Evolutionary conservation across 306 rosid genomes (phyloP).

Genomic region (Vigna unguiculata): DNA sequence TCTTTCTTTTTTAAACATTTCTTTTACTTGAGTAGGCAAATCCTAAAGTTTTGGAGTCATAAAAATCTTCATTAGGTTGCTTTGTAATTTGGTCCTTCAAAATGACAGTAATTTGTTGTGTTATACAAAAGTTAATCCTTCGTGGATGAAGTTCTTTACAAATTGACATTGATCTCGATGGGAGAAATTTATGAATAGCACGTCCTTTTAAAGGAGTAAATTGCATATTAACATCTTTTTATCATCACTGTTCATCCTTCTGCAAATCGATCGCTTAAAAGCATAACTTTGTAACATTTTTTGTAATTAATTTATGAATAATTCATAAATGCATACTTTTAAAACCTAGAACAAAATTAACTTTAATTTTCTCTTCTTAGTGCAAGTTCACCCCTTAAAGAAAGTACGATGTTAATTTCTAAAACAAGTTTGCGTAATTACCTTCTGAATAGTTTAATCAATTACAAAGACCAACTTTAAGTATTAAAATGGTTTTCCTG

Average conservation of each 20-base stretch:
- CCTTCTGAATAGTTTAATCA: not conserved
- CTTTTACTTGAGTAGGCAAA: not conserved
- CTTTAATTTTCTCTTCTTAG: not conserved
- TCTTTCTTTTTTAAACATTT: not conserved
- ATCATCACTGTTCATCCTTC: too few species aligned
- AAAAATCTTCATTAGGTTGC: not conserved
- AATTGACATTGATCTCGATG: not conserved
- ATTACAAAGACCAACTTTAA: not conserved
- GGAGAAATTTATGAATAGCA: not conserved
- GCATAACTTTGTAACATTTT: not conserved
- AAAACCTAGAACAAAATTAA: not conserved
- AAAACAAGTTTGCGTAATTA: not conserved
- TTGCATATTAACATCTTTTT: not conserved
- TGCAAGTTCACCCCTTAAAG: not conserved
- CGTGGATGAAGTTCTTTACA: not conserved
- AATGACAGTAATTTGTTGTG: not conserved
- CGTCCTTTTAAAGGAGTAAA: not conserved
- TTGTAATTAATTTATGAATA: not conserved
- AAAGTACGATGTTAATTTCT: not conserved
- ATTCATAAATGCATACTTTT: not conserved
- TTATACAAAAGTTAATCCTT: not conserved
- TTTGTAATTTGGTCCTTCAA: not conserved
- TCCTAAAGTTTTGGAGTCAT: constrained; percentile 17
- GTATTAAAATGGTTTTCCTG: too few species aligned
- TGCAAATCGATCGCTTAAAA: too few species aligned